Conservation (phyloP, 768 basidiomycete species). For the Phylloporus sp. region DNA sequence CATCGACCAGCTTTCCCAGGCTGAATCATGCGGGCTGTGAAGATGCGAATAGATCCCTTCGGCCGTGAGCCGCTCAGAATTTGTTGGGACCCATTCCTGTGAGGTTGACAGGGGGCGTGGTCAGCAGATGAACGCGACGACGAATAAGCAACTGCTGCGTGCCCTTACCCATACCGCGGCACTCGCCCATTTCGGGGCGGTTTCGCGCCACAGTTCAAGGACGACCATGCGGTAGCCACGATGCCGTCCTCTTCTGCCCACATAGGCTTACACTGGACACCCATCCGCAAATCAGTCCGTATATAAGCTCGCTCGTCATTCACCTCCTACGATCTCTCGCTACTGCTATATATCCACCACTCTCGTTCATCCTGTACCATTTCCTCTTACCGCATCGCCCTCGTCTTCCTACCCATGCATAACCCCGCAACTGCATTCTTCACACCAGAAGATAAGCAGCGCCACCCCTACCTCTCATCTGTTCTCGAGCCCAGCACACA, state of each 20-base stretch:
- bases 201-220: slow-evolving; percentile 29
- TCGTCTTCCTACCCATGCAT: slow-evolving; percentile 22
- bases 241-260: slow-evolving; percentile 31
- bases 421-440: slow-evolving; percentile 31
- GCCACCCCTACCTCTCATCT: slow-evolving; percentile 37
- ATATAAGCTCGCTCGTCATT: slow-evolving; percentile 28
- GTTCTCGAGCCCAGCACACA: slow-evolving; percentile 39
- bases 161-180: slow-evolving; percentile 27
- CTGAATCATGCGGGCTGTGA: slow-evolving; percentile 20
- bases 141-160: slow-evolving; percentile 19
- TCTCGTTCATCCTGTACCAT: slow-evolving; percentile 15
- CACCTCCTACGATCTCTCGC: slow-evolving; percentile 15
- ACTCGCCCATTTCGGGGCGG: slow-evolving; percentile 28
- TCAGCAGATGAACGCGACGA: slow-evolving; percentile 9
- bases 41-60: slow-evolving; percentile 25
- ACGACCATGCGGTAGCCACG: slow-evolving; percentile 35
- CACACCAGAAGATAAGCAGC: slow-evolving; percentile 37
- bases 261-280: slow-evolving; percentile 19
- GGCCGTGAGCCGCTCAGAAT: slow-evolving; percentile 10
- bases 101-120: slow-evolving; percentile 16
- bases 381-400: slow-evolving; percentile 1
- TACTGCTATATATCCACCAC: slow-evolving; percentile 9
- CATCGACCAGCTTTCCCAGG: slow-evolving; percentile 21
- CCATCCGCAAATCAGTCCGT: slow-evolving; percentile 27
- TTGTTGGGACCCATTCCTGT: slow-evolving; percentile 20